Conservation (phyloP, 2,329 filamentous ascomycete species). For the Beauveria sp. region DNA sequence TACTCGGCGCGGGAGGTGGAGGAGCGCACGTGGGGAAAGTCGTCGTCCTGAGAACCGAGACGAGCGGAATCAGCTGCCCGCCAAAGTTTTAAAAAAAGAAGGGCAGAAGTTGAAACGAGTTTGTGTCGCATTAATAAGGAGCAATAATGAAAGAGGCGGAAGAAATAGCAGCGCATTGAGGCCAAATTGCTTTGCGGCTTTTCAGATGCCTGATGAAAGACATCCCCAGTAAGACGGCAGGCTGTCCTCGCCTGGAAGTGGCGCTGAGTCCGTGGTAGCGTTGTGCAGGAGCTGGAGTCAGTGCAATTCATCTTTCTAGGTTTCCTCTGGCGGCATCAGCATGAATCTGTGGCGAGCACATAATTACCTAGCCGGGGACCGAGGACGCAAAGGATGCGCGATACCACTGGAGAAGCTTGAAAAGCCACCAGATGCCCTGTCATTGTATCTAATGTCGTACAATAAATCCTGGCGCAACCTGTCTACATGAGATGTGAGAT, state of each 20-base stretch:
- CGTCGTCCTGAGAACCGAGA: slow-evolving; percentile 3
- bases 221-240: not conserved
- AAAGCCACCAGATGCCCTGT: not conserved
- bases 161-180: too few species aligned
- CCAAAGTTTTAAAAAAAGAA: too few species aligned
- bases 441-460: not conserved
- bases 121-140: too few species aligned
- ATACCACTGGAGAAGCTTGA: not conserved
- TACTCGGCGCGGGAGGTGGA: not conserved
- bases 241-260: not conserved
- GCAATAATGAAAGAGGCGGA: not conserved
- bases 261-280: not conserved
- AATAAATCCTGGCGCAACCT: not conserved
- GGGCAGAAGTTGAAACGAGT: too few species aligned
- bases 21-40: slow-evolving; percentile 7
- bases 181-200: too few species aligned
- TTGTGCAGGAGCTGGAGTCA: not conserved
- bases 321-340: not conserved
- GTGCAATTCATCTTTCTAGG: not conserved
- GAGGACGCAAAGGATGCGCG: not conserved
- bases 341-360: not conserved
- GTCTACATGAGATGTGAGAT: not conserved
- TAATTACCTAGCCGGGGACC: not conserved
- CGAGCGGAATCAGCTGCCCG: not conserved
- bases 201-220: too few species aligned